A percentile compares a stretch with the other conserved stretches of the same genome.
phyloP scores from a whole-genome alignment of 257 asterid genomes.

The Nicotiana knightiana region DNA sequence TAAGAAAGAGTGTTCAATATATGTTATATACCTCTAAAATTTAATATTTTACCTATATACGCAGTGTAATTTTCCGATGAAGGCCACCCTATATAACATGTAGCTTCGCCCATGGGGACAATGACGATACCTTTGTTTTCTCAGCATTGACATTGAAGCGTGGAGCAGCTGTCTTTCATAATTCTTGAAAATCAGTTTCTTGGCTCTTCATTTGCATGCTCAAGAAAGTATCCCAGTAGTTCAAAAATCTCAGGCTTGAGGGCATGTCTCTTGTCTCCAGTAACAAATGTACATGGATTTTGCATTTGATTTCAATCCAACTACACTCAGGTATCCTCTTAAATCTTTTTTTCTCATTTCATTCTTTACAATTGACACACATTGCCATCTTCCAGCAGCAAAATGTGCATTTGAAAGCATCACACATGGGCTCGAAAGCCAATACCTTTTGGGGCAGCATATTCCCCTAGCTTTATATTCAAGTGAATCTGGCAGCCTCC shows the following conservation, averaged over 20 bases:
- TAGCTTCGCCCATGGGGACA: too few species aligned
- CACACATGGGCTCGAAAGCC: conserved; percentile 68
- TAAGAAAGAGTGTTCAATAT: too few species aligned
- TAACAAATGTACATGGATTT: conserved; percentile 55
- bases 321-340: conserved; percentile 66
- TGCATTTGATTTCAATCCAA: conserved; percentile 62
- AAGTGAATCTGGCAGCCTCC: conserved; percentile 74
- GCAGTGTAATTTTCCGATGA: too few species aligned
- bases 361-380: conserved; percentile 33
- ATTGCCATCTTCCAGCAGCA: conserved; percentile 74
- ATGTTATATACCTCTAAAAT: too few species aligned
- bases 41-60: too few species aligned
- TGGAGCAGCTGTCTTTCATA: too few species aligned
- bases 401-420: conserved; percentile 86
- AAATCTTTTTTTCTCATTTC: conserved; percentile 53
- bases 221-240: conserved; percentile 28
- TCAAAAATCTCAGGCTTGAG: conserved; percentile 32
- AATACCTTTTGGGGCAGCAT: conserved; percentile 52
- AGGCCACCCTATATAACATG: too few species aligned
- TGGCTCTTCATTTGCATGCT: conserved; percentile 26
- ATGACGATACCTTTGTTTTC: too few species aligned
- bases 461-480: conserved; percentile 47
- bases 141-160: too few species aligned
- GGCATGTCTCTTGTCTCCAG: conserved; percentile 46
- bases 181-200: not conserved